Evolutionary conservation across 768 basidiomycete species (phyloP).

Genomic region (Calocera viscosa): DNA sequence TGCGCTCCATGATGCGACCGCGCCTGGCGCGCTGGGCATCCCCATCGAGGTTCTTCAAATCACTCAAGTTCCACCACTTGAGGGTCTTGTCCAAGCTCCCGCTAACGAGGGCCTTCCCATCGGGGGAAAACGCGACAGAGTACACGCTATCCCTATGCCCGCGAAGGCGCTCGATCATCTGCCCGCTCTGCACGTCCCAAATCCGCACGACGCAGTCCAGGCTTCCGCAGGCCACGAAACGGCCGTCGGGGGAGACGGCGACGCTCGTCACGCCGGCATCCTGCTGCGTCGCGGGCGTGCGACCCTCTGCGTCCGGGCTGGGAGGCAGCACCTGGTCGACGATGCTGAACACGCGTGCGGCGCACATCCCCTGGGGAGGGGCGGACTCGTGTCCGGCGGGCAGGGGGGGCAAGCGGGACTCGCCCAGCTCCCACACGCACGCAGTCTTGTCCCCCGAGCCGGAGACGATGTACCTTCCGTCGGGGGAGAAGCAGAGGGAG

Average conservation of each 20-base stretch:
- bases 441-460: conserved; percentile 71
- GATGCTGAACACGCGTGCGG: conserved; percentile 5
- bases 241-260: conserved; percentile 63
- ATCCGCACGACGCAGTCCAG: conserved; percentile 59
- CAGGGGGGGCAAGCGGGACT: neutral
- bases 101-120: conserved; percentile 76
- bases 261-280: conserved; percentile 71
- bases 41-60: conserved; percentile 14
- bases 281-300: neutral
- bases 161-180: conserved; percentile 54
- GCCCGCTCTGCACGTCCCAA: conserved; percentile 66
- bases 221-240: conserved; percentile 46
- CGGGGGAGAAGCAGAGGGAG: conserved; percentile 80
- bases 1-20: neutral
- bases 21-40: conserved; percentile 11
- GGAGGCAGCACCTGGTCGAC: neutral
- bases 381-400: neutral
- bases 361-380: neutral
- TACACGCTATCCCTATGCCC: conserved; percentile 82
- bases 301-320: conserved; percentile 3
- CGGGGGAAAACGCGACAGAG: conserved; percentile 81
- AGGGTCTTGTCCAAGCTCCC: conserved; percentile 83
- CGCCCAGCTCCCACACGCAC: conserved; percentile 45
- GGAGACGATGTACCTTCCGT: conserved; percentile 75
- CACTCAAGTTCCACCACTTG: conserved; percentile 68